Percentiles rank a stretch among this genome's conserved stretches.
phyloP scores from a whole-genome alignment of 108 stramenopile species.

The Nitzschia inconspicua region DNA sequence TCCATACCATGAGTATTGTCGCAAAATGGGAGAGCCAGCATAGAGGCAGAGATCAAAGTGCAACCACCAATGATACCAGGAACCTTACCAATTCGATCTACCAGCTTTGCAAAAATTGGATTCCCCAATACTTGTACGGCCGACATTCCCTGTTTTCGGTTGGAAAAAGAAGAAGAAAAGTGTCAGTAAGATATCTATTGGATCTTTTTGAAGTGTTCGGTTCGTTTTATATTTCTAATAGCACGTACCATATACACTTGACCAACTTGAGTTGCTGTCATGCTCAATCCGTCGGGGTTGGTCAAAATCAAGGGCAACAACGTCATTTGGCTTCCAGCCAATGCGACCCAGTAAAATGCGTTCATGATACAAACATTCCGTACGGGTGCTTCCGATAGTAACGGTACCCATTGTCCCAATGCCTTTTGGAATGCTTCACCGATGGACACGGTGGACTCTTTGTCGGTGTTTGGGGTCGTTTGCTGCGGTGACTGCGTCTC shows the following conservation, averaged over 20 bases:
- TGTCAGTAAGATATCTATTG: too few species aligned
- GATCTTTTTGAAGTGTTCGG: too few species aligned
- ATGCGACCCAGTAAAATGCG: slow-evolving; percentile 77
- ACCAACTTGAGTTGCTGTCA: slow-evolving; percentile 70
- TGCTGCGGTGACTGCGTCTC: slow-evolving; percentile 12
- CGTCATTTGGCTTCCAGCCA: slow-evolving; percentile 85
- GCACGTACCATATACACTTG: slow-evolving; percentile 85
- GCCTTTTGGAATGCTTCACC: slow-evolving; percentile 50
- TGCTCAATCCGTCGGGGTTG: slow-evolving; percentile 49
- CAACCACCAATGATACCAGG: slow-evolving; percentile 73
- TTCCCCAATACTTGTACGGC: slow-evolving; percentile 77
- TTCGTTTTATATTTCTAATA: too few species aligned
- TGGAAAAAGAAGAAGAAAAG: too few species aligned
- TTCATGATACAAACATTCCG: slow-evolving; percentile 81
- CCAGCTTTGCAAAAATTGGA: slow-evolving; percentile 56
- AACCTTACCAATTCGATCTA: slow-evolving; percentile 67
- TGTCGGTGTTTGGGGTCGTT: slow-evolving; percentile 13
- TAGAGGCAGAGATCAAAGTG: slow-evolving; percentile 57
- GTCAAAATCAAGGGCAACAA: slow-evolving; percentile 81
- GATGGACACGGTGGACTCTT: slow-evolving; percentile 15
- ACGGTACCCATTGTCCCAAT: slow-evolving; percentile 66
- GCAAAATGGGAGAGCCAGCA: slow-evolving; percentile 52
- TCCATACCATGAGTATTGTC: slow-evolving; percentile 42
- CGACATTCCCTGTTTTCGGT: too few species aligned
- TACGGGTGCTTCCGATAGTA: slow-evolving; percentile 41